Evolutionary conservation across 1,139 yeast genomes (phyloP).

Genomic region (Yamadazyma conglobata): DNA sequence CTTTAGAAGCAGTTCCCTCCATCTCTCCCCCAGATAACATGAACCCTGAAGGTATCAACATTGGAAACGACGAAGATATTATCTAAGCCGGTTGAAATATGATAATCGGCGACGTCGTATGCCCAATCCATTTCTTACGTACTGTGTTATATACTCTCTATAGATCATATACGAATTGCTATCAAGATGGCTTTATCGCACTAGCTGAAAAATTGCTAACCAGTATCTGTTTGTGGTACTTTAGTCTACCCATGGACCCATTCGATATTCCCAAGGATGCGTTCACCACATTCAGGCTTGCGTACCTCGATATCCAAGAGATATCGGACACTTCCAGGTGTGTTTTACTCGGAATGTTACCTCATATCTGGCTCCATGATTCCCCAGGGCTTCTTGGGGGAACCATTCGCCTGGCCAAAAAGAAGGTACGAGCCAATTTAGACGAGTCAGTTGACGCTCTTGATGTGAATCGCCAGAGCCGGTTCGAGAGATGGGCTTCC

Average conservation of each 20-base stretch:
- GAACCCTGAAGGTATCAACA: conserved; percentile 51
- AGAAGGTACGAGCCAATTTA: conserved; percentile 7
- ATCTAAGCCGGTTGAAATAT: conserved; percentile 25
- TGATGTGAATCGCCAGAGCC: no score
- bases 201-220: no score
- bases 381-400: conserved; percentile 10
- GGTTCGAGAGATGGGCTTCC: background rate
- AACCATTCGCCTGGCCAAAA: conserved; percentile 10
- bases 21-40: conserved; percentile 73
- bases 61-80: conserved; percentile 45
- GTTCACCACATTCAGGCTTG: conserved; percentile 63
- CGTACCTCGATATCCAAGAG: conserved; percentile 49
- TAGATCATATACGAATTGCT: no score
- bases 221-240: background rate
- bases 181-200: conserved; percentile 1
- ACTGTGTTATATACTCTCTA: no score
- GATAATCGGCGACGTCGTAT: no score
- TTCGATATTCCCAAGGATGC: conserved; percentile 26
- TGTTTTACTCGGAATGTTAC: conserved; percentile 61
- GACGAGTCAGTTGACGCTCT: conserved; percentile 8
- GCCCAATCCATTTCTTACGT: no score
- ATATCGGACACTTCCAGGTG: conserved; percentile 50
- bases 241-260: background rate
- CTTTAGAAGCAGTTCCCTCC: conserved; percentile 67
- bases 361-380: conserved; percentile 55